A percentile compares a stretch with the other conserved stretches of the same genome.
These are phyloP conservation scores for Cyclotella atomus DNA, from an alignment of 108 stramenopile genomes.

Conservation along the genomic window DNA sequence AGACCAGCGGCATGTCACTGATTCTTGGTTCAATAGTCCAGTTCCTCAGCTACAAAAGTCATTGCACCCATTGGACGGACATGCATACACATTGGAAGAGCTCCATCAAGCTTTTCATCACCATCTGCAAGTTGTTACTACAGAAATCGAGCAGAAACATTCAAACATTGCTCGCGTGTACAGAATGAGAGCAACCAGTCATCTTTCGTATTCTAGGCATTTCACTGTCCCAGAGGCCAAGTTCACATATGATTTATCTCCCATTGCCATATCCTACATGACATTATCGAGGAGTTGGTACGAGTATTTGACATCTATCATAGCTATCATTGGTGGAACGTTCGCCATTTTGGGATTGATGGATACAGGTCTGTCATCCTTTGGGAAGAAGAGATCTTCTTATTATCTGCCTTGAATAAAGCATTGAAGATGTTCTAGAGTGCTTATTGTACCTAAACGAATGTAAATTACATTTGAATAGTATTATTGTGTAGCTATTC, in stretches of 20 bases:
- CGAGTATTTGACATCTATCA: conserved; percentile 92
- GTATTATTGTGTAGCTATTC: too few species aligned
- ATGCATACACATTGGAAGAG: conserved; percentile 68
- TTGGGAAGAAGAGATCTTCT: background rate
- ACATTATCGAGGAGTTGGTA: conserved; percentile 74
- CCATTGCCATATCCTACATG: conserved; percentile 83
- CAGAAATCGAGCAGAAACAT: conserved; percentile 53
- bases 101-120: conserved; percentile 95
- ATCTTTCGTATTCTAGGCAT: conserved; percentile 70
- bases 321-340: conserved; percentile 95
- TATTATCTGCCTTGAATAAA: too few species aligned
- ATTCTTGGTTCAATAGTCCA: conserved; percentile 22
- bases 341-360: conserved; percentile 95
- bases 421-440: too few species aligned
- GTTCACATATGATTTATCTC: conserved; percentile 85
- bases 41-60: conserved; percentile 51
- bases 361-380: conserved; percentile 55
- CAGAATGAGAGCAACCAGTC: conserved; percentile 73
- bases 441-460: too few species aligned
- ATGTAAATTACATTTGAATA: too few species aligned
- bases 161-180: conserved; percentile 34
- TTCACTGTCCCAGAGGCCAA: conserved; percentile 80
- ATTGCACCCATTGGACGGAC: conserved; percentile 81
- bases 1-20: conserved; percentile 18
- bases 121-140: conserved; percentile 91